Evolutionary conservation across 2,329 filamentous ascomycete species (phyloP), one percentile per base, ranked within the genome.

Genomic region (Talaromyces funiculosus): DNA sequence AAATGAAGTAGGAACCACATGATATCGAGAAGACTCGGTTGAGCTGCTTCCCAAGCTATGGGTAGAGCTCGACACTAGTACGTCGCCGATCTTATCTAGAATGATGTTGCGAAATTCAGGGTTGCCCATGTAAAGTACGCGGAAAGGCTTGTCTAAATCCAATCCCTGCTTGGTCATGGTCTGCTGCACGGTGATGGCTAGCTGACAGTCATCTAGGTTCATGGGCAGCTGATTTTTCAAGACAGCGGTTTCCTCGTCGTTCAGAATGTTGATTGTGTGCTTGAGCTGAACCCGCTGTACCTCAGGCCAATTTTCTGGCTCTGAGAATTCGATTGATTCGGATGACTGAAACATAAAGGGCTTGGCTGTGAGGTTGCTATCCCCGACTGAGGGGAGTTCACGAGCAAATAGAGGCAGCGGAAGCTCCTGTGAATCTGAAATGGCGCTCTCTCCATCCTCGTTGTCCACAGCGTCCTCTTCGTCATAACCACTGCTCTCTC

Each of bases 1-100:
- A 65, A 78, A 80, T 0, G 77, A 77, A 9, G 78, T 77, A 10
- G 78, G 78, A 37, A 81, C 75, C 60, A 81, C 75, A 66, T 79
- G 78, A 63, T 78, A 81, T 45, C 76, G 73, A 37, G 77, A 77
- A 16, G 77, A 75, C 57, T 77, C 73, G 20, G 71, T 66, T 20
- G 71, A 75, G 64, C 71, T 73, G 37, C 66, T 68, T 57, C 69
- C 71, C 9, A 69, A 70, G 38, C 68, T 68, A 55, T 69, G 66
- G 24, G 64, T 66, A 20, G 73, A 71, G 62, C 74, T 75, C 18
- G 77, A 75, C 6, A 78, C 77, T 26, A 81, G 64, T 10, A 78
- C 77, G 64, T 79, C 77, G 9, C 77, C 78, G 18, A 81, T 74
- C 62, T 81, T 81, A 64, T 78, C 75, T 14, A 80, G 70, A 51